Evolutionary conservation across 768 basidiomycete species (phyloP), one percentile per base, ranked within the genome.

Genomic region (Trametes villosa): DNA sequence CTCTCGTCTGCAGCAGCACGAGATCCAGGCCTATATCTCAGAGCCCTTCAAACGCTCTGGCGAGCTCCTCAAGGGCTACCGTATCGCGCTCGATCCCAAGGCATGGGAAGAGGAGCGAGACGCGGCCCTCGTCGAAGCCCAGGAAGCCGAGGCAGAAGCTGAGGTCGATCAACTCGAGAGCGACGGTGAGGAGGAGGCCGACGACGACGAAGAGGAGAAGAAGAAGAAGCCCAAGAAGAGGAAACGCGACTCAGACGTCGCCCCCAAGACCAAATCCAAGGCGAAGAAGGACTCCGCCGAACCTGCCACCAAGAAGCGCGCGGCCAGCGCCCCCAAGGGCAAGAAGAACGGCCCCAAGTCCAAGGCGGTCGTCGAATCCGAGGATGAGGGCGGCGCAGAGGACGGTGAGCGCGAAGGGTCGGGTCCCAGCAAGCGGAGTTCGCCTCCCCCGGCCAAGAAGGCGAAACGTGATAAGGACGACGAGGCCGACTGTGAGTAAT

Each of bases 21-120:
- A 93, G 76, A 96, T 98, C 76, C 83, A 91, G 64, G 81, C 87
- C 3, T 97, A 86, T 77, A 83, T 98, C 76, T 81, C 77, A 64
- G 89, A 89, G 70, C 87, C 88, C 18, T 81, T 79, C 74, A 94
- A 93, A 78, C 87, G 84, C 71, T 86, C 83, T 40, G 86, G 83
- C 40, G 91, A 94, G 33, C 84, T 98, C 40, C 74, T 88, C 22
- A 73, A 82, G 53, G 94, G 89, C 15, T 96, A 94, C 73, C 81
- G 83, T 64, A 86, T 92, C 68, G 87, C 88, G 34, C 77, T 82
- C 36, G 85, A 94, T 71, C 93, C 93, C 1, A 79, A 81, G 53
- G 83, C 84, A 30, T 90, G 88, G 88, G 81, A 84, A 63, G 75
- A 78, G 64, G 77, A 81, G 52, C 74, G 72, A 29, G 78, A 78